Percentiles rank a stretch among this genome's conserved stretches.
Conservation (phyloP, 2,329 filamentous ascomycete species). For the Colletotrichum sp. region DNA sequence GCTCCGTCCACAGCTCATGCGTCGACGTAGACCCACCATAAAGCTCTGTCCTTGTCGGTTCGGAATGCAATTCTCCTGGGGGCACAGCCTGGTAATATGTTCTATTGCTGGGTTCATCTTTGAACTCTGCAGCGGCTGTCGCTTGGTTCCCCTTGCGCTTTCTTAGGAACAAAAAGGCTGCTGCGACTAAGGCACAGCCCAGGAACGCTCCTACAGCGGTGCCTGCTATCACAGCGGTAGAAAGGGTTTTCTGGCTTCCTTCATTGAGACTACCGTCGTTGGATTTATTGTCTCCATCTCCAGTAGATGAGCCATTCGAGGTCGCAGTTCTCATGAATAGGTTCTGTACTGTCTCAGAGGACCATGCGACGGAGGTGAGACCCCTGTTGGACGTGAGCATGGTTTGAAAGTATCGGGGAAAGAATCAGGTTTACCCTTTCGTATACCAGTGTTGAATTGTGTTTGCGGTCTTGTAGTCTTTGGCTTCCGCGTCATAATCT, state of each 20-base stretch:
- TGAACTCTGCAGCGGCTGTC: background rate
- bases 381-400: background rate
- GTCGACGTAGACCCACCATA: background rate
- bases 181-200: background rate
- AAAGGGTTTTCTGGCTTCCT: background rate
- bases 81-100: background rate
- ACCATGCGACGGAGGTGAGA: background rate
- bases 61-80: background rate
- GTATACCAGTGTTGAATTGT: constrained; percentile 10
- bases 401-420: no score
- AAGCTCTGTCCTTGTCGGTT: background rate
- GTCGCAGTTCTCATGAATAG: background rate
- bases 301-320: background rate
- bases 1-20: background rate
- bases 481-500: constrained; percentile 8
- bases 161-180: background rate
- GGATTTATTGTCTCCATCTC: background rate
- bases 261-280: background rate
- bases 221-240: background rate
- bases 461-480: background rate
- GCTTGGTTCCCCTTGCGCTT: background rate
- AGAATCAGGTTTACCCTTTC: background rate
- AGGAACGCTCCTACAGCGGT: background rate
- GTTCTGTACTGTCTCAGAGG: background rate
- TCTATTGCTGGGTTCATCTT: background rate